Base-by-base conservation (phyloP, 805 yeast genomes). In the Ogataea nitratoaversa region DNA sequence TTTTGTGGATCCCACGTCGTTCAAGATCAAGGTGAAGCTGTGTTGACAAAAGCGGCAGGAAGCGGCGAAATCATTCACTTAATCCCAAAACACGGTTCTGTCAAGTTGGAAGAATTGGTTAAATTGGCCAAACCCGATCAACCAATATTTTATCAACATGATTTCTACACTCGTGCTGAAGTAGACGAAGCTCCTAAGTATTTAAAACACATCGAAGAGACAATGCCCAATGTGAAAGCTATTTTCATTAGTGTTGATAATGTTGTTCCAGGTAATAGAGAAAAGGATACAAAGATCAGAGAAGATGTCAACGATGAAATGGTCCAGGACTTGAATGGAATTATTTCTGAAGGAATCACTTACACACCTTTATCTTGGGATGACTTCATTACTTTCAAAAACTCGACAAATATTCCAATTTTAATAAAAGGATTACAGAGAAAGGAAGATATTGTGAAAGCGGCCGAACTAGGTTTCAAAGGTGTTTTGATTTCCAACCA, bases 1-100 rank as follows among this genome's bases (percentile, higher is more conserved):
- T 84, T 96, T 16, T 95, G 96, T 0, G 73, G 89, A 36, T 95
- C 95, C 22, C 80, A 78, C 49, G 68, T 90, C 48, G 95, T 95
- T 4, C 90, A 89, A 56, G 82, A 82, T 2, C 93, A 84, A 29
- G 96, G 95, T 35, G 96, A 90, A 59, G 73, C 71, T 40, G 82
- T 81, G n/a, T 71, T 90, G 41, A 82, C 95, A 2, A 67, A 79
- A 49, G 84, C 85, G 5, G 84, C 91, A 9, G 84, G 74, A 20
- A 67, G 69, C 35, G 81, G 83, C 34, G 74, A 65, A 18, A 63
- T 79, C 19, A 74, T 82, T 30, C 95, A 89, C 60, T 84, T 90
- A 88, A 78, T 90, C 38, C 89, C 96, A 3, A 86, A 93, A 2
- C 72, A 86, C 48, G 89, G 95, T 1, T 79, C 93, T 8, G 83